Conservation (phyloP, 164 flowering plant species). For the Kalanchoe fedtschenkoi region DNA sequence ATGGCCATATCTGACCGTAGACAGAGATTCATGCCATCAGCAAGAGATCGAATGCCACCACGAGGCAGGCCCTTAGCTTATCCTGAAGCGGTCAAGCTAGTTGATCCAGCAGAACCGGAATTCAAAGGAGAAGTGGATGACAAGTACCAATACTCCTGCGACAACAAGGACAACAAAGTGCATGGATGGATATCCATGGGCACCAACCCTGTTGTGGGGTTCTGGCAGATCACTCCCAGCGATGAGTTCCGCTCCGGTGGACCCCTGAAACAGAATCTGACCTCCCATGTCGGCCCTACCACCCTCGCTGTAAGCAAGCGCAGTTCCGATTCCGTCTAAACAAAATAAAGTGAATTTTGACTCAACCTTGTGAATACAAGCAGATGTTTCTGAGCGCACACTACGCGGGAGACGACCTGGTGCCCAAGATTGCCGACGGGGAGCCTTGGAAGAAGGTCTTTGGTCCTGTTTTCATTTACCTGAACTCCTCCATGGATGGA, state of each 20-base stretch:
- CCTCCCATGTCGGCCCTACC: constrained; percentile 84
- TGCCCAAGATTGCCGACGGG: constrained; percentile 28
- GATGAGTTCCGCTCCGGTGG: constrained; percentile 82
- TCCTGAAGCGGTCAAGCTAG: constrained; percentile 37
- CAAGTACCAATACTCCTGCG: constrained; percentile 79
- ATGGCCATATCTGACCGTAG: constrained; percentile 82
- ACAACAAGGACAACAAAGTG: constrained; percentile 49
- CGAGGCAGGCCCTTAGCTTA: constrained; percentile 61
- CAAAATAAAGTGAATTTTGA: not conserved
- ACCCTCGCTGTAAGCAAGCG: constrained; percentile 67
- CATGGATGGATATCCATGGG: constrained; percentile 79
- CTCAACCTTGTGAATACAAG: not conserved
- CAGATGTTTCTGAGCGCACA: constrained; percentile 76
- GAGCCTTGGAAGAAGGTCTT: constrained; percentile 95
- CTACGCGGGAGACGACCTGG: constrained; percentile 61
- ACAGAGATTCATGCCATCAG: constrained; percentile 73
- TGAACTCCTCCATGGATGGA: constrained; percentile 38
- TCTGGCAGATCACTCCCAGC: constrained; percentile 87
- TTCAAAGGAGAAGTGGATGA: constrained; percentile 68
- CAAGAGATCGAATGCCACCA: constrained; percentile 60
- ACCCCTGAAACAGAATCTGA: constrained; percentile 74
- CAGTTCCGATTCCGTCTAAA: not conserved
- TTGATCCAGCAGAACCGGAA: constrained; percentile 3
- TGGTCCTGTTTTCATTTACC: constrained; percentile 79
- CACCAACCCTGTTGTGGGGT: constrained; percentile 45